Evolutionary conservation across 768 basidiomycete genomes (phyloP), one percentile per base, ranked within the genome.

Genomic region (Lactarius quietus): DNA sequence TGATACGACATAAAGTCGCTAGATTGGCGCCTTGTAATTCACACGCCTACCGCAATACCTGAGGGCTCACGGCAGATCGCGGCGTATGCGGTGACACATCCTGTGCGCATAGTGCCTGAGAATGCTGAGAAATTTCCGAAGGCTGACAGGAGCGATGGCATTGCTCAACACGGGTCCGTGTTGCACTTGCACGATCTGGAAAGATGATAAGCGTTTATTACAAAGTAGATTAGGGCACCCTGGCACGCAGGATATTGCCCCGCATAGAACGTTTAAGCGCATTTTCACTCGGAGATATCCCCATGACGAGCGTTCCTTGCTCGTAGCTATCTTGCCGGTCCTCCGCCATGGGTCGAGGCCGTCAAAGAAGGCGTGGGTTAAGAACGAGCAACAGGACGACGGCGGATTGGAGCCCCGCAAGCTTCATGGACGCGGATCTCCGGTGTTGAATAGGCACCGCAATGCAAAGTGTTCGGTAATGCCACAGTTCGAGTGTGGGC

Each of bases 241-340:
- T 39, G n/a, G n/a, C 6, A 57, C 28, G 18, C 17, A 41, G 45
- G 48, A 45, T 2, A 23, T 8, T 54, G 38, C 51, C 29, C 61
- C 51, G 20, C 31, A 10, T 29, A 28, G 29, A 58, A 65, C 36
- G 18, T 35, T 31, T 31, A 14, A 7, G 43, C 20, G 26, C 17
- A 39, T 15, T 23, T 48, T 57, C 31, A 23, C 38, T 60, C 55
- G 51, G 60, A 66, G 55, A 52, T 66, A 39, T 51, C 15, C 45
- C 36, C 29, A 51, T 20, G 38, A 57, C 5, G 23, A 18, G 56
- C n/a, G 56, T 36, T 18, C 28, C 55, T 51, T 18, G 17, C 45
- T 17, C 29, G n/a, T 26, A 45, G 26, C 29, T 17, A n/a, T 57
- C 61, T 26, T 35, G 29, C n/a, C 55, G 23, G 62, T 36, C 29